Base-by-base conservation (phyloP, 371 early-diverging fungal species). In the Mortierella polycephala region DNA sequence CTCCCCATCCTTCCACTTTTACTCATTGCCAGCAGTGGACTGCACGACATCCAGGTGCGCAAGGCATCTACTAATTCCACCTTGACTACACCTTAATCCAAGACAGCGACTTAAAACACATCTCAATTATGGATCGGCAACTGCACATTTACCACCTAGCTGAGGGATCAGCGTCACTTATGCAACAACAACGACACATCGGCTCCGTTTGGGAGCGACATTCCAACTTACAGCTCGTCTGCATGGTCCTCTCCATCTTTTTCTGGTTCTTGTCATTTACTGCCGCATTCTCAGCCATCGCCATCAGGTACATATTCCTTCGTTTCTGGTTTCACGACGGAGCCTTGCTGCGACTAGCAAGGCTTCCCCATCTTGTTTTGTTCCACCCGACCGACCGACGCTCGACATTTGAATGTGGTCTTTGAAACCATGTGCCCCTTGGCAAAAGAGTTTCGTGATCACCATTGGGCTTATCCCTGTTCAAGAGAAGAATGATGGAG, bases 181-280 rank as follows among this genome's bases (percentile, higher is more conserved):
- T 62, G 4, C 68, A 55, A 23, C 41, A 40, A 41, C 50, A 56
- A 20, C 52, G 45, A 14, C 61, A 62, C 46, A 55, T 64, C 14
- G 76, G 47, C 46, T 73, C 73, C 9, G 53, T 79, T 60, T 73
- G 80, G 80, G 73, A 72, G 56, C 55, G 69, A 58, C 57, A 73
- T 58, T 79, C 80, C 45, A 79, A 69, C 37, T 52, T 73, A 30
- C 80, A 79, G 57, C 74, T 72, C 47, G 60, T 62, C 47, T 64
- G 73, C 61, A 79, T 79, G 73, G 47, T 72, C 53, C 62, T 79
- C 16, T 79, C 80, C 45, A 65, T 79, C 60, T 69, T 79, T 37
- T 46, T 69, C 37, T 79, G 73, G 69, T 57, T 69, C 69, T 79
- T 79, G 45, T 79, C 59, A 58, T 69, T 72, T 57, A 73, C 64